Conservation (phyloP, 202 grass and related monocot genomes). For the Cymbopogon flexuosus region DNA sequence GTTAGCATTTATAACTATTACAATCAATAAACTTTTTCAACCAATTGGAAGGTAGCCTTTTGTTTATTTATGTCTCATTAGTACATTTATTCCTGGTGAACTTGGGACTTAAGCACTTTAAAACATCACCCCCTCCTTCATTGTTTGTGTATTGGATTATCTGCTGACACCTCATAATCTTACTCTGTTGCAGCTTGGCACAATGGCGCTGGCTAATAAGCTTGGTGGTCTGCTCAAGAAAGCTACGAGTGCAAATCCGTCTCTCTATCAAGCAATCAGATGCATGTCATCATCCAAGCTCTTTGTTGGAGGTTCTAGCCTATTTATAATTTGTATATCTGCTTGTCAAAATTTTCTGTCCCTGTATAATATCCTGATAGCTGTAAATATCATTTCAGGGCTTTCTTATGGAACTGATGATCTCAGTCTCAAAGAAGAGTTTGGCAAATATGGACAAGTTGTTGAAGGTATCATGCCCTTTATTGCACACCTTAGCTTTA, state of each 20-base stretch:
- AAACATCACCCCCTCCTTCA: background rate
- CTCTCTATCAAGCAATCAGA: constrained; percentile 62
- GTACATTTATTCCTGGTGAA: background rate
- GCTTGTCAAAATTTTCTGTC: background rate
- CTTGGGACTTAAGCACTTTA: background rate
- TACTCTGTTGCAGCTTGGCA: constrained; percentile 16
- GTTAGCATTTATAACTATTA: background rate
- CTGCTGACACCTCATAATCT: background rate
- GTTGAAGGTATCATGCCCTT: constrained; percentile 44
- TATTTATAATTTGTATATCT: background rate
- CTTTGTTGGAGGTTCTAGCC: constrained; percentile 64
- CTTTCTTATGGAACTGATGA: constrained; percentile 68
- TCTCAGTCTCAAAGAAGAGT: constrained; percentile 36
- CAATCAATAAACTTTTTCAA: background rate
- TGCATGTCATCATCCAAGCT: constrained; percentile 90
- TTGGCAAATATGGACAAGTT: constrained; percentile 62
- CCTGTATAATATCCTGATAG: background rate
- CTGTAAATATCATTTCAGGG: constrained; percentile 34
- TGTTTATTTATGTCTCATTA: background rate
- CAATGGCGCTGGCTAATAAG: constrained; percentile 58
- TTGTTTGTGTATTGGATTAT: background rate
- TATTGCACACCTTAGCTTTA: background rate
- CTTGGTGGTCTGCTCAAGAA: constrained; percentile 65
- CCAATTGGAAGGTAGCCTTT: background rate
- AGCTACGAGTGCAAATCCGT: constrained; percentile 32